A percentile compares a stretch with the other conserved stretches of the same genome.
Evolutionary conservation across 345 rosid species (phyloP).

Genomic region (Lenwebbia sp.): DNA sequence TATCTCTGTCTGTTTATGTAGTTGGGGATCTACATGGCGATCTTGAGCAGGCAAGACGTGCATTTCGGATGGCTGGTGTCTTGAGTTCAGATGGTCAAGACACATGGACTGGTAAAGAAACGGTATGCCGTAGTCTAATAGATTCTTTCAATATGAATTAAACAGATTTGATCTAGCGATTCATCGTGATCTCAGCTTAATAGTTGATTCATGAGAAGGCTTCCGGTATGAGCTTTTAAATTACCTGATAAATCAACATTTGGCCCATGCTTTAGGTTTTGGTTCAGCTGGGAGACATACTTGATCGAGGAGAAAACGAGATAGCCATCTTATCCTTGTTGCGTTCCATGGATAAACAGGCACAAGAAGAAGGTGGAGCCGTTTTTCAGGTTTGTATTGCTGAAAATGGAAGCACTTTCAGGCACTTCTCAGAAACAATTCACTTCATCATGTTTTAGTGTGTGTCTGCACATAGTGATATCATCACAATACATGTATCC

Average conservation of each 20-base stretch:
- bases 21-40: slow-evolving; percentile 96
- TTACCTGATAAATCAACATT: neutral
- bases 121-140: slow-evolving; percentile 22
- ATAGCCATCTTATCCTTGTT: slow-evolving; percentile 75
- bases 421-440: neutral
- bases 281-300: slow-evolving; percentile 83
- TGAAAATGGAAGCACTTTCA: neutral
- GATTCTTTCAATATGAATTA: neutral
- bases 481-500: neutral
- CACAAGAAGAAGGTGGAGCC: slow-evolving; percentile 80
- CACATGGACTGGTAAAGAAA: slow-evolving; percentile 73
- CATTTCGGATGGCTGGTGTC: slow-evolving; percentile 77
- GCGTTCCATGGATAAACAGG: slow-evolving; percentile 61
- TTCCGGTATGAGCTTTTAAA: neutral
- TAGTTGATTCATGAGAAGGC: neutral
- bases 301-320: slow-evolving; percentile 88
- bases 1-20: slow-evolving; percentile 1
- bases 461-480: neutral
- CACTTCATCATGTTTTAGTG: neutral
- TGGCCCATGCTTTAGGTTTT: slow-evolving; percentile 32
- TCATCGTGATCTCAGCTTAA: neutral
- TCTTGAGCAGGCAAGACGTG: slow-evolving; percentile 62
- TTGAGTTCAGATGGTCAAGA: slow-evolving; percentile 62
- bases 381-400: slow-evolving; percentile 67
- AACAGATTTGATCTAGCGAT: neutral